Evolutionary conservation across 345 rosid genomes (phyloP).

Genomic region (Populus tremula): DNA sequence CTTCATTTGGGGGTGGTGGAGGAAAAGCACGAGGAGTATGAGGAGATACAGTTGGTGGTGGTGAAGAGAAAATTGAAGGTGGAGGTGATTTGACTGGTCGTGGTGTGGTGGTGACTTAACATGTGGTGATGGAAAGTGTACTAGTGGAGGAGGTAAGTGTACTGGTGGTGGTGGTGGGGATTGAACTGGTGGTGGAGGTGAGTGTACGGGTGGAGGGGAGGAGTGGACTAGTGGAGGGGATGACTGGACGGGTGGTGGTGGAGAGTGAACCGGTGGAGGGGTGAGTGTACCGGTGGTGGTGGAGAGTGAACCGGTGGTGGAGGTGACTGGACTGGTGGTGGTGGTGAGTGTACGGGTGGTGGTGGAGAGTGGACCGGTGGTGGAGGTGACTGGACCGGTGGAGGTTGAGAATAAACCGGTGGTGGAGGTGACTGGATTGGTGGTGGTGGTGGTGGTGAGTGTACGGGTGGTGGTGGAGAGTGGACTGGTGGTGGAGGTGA

Average conservation of each 20-base stretch:
- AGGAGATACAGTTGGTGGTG: slow-evolving; percentile 2
- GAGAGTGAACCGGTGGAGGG: slow-evolving; percentile 18
- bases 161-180: slow-evolving; percentile 15
- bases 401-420: neutral
- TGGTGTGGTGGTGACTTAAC: slow-evolving; percentile 8
- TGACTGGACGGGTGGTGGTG: slow-evolving; percentile 23
- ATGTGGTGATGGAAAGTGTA: slow-evolving; percentile 1
- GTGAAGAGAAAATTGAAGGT: neutral
- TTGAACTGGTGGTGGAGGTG: neutral
- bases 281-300: slow-evolving; percentile 22
- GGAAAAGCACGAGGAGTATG: neutral
- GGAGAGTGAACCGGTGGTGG: slow-evolving; percentile 26
- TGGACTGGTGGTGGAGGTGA: slow-evolving; percentile 21
- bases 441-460: slow-evolving; percentile 26
- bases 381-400: slow-evolving; percentile 21
- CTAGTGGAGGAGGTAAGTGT: neutral
- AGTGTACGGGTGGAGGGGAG: neutral
- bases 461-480: slow-evolving; percentile 22
- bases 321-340: slow-evolving; percentile 23
- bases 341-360: slow-evolving; percentile 6
- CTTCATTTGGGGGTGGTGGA: slow-evolving; percentile 21
- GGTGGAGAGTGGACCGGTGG: slow-evolving; percentile 5
- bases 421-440: neutral
- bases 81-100: slow-evolving; percentile 3
- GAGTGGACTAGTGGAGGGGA: slow-evolving; percentile 12